phyloP scores from a whole-genome alignment of 305 asterid genomes.

The Solanum hybrid region DNA sequence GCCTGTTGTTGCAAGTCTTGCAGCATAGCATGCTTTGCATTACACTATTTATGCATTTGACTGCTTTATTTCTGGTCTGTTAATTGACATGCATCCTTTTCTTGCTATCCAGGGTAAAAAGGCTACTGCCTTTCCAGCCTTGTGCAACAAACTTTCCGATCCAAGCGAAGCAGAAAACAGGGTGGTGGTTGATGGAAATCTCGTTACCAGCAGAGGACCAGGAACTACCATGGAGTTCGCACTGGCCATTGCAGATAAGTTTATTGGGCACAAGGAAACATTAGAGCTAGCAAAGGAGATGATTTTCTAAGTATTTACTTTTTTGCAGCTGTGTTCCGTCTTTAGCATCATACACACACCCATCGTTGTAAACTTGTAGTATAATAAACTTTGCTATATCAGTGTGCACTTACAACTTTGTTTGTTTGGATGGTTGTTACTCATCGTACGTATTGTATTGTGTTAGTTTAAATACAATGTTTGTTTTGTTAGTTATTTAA shows the following conservation, averaged over 20 bases:
- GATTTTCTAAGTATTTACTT: slow-evolving; percentile 26
- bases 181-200: slow-evolving; percentile 81
- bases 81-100: not conserved
- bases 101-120: slow-evolving; percentile 61
- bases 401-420: not conserved
- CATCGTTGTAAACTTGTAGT: not conserved
- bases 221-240: slow-evolving; percentile 93
- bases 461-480: not conserved
- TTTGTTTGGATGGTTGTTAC: not conserved
- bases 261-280: slow-evolving; percentile 56
- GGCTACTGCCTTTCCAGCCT: slow-evolving; percentile 88
- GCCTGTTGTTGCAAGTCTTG: not conserved
- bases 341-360: not conserved
- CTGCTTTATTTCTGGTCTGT: not conserved
- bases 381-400: not conserved
- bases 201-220: slow-evolving; percentile 88
- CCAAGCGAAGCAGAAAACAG: slow-evolving; percentile 68
- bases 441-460: not conserved
- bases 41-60: not conserved
- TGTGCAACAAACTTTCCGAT: slow-evolving; percentile 74
- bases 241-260: slow-evolving; percentile 61
- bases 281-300: slow-evolving; percentile 59
- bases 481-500: not conserved
- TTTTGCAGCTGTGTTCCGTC: not conserved
- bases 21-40: not conserved